Conservation (phyloP, 2,329 filamentous ascomycete genomes). For the Aureobasidium namibiae region DNA sequence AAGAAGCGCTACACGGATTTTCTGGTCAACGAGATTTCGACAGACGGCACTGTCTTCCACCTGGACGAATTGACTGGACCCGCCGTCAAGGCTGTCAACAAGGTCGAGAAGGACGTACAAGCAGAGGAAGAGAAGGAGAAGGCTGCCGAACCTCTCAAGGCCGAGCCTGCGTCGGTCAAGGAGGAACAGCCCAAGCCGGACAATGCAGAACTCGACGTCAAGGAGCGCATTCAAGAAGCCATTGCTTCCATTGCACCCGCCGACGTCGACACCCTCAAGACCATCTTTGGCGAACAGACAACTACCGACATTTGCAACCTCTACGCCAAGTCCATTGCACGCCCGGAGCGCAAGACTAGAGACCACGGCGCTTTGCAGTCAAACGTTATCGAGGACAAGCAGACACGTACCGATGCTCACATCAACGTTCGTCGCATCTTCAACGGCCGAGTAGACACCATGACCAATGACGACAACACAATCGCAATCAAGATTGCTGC, state of each 20-base stretch:
- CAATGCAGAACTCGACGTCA: slow-evolving; percentile 1
- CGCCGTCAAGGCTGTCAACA: slow-evolving; percentile 15
- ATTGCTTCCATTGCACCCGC: slow-evolving; percentile 27
- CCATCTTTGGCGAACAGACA: slow-evolving; percentile 45
- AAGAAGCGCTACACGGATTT: slow-evolving; percentile 87
- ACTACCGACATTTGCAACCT: slow-evolving; percentile 46
- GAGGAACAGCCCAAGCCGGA: background rate
- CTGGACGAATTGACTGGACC: slow-evolving; percentile 43
- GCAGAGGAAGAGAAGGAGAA: slow-evolving; percentile 10
- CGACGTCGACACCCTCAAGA: slow-evolving; percentile 30
- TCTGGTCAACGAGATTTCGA: slow-evolving; percentile 78
- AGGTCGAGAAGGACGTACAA: slow-evolving; percentile 1
- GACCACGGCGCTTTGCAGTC: slow-evolving; percentile 48
- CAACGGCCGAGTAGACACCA: slow-evolving; percentile 66
- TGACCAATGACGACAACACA: slow-evolving; percentile 62
- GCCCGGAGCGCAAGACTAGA: slow-evolving; percentile 47
- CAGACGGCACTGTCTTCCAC: slow-evolving; percentile 68
- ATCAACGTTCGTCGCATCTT: slow-evolving; percentile 69
- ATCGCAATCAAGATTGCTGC: slow-evolving; percentile 47
- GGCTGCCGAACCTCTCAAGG: background rate
- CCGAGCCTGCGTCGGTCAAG: slow-evolving; percentile 12
- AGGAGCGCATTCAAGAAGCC: slow-evolving; percentile 8
- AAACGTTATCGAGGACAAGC: slow-evolving; percentile 50
- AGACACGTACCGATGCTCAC: slow-evolving; percentile 55
- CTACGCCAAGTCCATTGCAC: slow-evolving; percentile 44